A percentile compares a stretch with the other conserved stretches of the same genome.
Evolutionary conservation across 306 rosid species (phyloP).

Genomic region (Datisca glomerata): DNA sequence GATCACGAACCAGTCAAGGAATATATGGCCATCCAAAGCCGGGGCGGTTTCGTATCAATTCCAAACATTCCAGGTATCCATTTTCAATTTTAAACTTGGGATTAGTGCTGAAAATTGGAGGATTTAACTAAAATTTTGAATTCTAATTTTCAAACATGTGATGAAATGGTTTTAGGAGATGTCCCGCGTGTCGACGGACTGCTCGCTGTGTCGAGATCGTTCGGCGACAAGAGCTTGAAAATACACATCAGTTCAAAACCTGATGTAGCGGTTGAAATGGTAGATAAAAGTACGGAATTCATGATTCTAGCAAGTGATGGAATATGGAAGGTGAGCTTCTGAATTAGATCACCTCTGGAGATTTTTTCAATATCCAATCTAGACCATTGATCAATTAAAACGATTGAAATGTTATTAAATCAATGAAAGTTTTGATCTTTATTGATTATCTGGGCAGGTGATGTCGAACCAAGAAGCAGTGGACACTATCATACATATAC

Average conservation of each 20-base stretch:
- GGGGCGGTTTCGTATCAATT: conserved; percentile 75
- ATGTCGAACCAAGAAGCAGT: conserved; percentile 45
- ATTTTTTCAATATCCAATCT: too few species aligned
- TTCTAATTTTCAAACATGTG: background rate
- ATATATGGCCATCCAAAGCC: conserved; percentile 35
- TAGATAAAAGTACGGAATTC: conserved; percentile 29
- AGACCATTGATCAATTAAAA: too few species aligned
- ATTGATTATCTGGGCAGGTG: conserved; percentile 19
- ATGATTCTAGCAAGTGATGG: conserved; percentile 59
- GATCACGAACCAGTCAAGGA: conserved; percentile 68
- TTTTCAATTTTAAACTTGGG: too few species aligned
- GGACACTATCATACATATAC: conserved; percentile 23
- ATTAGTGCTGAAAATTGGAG: too few species aligned
- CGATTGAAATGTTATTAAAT: too few species aligned
- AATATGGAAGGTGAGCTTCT: conserved; percentile 53
- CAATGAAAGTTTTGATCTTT: too few species aligned
- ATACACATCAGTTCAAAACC: conserved; percentile 56
- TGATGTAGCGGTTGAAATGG: conserved; percentile 18
- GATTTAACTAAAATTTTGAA: conserved; percentile 1
- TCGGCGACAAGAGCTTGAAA: conserved; percentile 57
- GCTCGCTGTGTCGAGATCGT: conserved; percentile 59
- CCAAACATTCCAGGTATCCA: conserved; percentile 69
- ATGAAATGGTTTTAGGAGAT: conserved; percentile 43
- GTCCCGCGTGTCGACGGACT: conserved; percentile 62
- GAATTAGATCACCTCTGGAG: too few species aligned